Percentiles rank a stretch among this genome's conserved stretches.
phyloP scores from a whole-genome alignment of 495 filamentous ascomycete genomes.

The Annulohypoxylon moriforme region DNA sequence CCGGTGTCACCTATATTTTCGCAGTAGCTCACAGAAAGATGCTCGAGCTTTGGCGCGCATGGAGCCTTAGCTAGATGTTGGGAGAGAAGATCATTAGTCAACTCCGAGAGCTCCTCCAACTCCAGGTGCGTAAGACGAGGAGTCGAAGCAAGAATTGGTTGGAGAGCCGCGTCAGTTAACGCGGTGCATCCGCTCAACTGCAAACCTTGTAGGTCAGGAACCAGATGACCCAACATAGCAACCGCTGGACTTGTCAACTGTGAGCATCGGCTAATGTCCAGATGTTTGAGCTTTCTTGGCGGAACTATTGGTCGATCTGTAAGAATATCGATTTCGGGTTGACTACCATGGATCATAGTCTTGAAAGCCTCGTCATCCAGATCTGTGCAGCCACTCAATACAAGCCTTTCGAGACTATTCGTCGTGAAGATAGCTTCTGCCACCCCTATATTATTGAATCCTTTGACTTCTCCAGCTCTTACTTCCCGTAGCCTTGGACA shows the following conservation, averaged over 20 bases:
- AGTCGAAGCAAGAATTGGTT: slow-evolving; percentile 76
- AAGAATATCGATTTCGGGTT: slow-evolving; percentile 81
- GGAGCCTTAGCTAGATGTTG: slow-evolving; percentile 77
- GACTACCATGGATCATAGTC: slow-evolving; percentile 75
- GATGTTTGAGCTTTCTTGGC: slow-evolving; percentile 80
- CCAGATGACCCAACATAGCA: slow-evolving; percentile 72
- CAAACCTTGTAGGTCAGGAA: slow-evolving; percentile 84
- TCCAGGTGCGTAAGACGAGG: slow-evolving; percentile 87
- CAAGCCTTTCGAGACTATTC: slow-evolving; percentile 83
- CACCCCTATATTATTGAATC: slow-evolving; percentile 78
- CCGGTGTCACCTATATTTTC: slow-evolving; percentile 85
- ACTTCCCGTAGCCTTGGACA: slow-evolving; percentile 83
- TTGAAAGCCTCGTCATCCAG: slow-evolving; percentile 77
- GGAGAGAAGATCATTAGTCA: slow-evolving; percentile 79
- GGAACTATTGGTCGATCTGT: slow-evolving; percentile 80
- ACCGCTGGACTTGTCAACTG: slow-evolving; percentile 78
- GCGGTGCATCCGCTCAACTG: slow-evolving; percentile 77
- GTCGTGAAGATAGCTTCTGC: slow-evolving; percentile 77
- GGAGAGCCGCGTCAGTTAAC: slow-evolving; percentile 79
- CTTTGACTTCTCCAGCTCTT: slow-evolving; percentile 81
- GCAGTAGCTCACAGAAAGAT: slow-evolving; percentile 90
- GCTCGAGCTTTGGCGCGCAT: slow-evolving; percentile 74
- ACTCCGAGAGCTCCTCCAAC: slow-evolving; percentile 81
- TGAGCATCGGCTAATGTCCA: slow-evolving; percentile 84
- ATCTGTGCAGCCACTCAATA: slow-evolving; percentile 80